Evolutionary conservation across 2,329 filamentous ascomycete species (phyloP), one percentile per base, ranked within the genome.

Genomic region (Neofusicoccum laricinum): DNA sequence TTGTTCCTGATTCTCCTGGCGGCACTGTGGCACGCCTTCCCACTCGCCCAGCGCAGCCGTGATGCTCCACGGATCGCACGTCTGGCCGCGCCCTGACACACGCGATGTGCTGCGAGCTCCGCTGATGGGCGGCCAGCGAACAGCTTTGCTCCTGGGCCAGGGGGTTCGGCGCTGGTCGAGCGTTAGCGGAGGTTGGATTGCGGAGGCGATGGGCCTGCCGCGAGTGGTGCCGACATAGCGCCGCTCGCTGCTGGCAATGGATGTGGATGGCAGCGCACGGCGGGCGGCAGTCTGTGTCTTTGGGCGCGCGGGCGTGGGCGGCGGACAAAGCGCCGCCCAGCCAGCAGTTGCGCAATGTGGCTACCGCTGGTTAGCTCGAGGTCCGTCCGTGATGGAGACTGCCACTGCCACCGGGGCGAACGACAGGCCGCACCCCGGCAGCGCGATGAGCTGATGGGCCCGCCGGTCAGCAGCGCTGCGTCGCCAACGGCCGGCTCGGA

Each of bases 71-170:
- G 61, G 61, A 63, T 63, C 48, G 48, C 48, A 32, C 40, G 38
- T 38, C 57, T 62, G 46, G 45, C 46, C 49, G 34, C 12, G 32
- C 58, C 36, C 30, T 48, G 43, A 34, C 57, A 50, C 45, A 46
- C 58, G 36, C 51, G 53, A 41, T 43, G 30, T 51, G 49, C 49
- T 51, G 49, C 49, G 15, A 53, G 36, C 21, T 46, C 46, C 45
- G 61, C 61, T 63, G 48, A 63, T 45, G 25, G 41, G 36, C 61
- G 61, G 48, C 61, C 46, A 45, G 61, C 59, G 53, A 63, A 43
- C 59, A 51, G 34, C 32, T 11, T 10, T 14, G 19, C 21, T 3
- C 12, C 6, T 11, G 36, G 12, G 51, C 25, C 25, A 25, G 25
- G 30, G 51, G 51, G 21, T 43, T 57, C 36, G 51, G 17, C 36